These are phyloP conservation scores for Cordyceps fumosorosea DNA, from an alignment of 2,329 filamentous ascomycete genomes.

Conservation along the genomic window DNA sequence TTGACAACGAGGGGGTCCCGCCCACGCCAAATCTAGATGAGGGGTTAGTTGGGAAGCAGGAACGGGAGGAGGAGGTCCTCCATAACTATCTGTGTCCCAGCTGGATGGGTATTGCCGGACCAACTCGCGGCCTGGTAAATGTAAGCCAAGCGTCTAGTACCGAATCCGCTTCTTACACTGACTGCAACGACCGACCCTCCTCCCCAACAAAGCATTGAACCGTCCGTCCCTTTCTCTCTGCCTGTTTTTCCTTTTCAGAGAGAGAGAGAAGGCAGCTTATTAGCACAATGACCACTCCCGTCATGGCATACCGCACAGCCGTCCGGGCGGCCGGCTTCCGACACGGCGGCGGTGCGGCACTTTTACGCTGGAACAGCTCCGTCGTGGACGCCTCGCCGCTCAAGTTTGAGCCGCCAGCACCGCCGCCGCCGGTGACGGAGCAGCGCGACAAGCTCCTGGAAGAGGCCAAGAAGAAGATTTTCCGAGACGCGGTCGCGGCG, in stretches of 20 bases:
- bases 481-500: conserved; percentile 52
- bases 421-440: background rate
- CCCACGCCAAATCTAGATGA: conserved; percentile 12
- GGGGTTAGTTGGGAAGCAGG: background rate
- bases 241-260: background rate
- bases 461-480: conserved; percentile 22
- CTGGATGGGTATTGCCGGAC: conserved; percentile 7
- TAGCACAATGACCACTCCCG: conserved; percentile 6
- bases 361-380: conserved; percentile 13
- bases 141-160: conserved; percentile 4
- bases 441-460: conserved; percentile 2
- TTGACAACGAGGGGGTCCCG: conserved; percentile 1
- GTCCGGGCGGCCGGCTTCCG: conserved; percentile 6
- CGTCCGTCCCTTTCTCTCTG: background rate
- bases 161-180: background rate
- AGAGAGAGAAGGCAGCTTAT: too few relatives aligned
- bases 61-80: background rate
- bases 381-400: conserved; percentile 11
- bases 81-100: background rate
- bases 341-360: conserved; percentile 10
- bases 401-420: conserved; percentile 10
- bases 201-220: background rate
- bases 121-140: conserved; percentile 13
- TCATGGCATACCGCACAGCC: conserved; percentile 7
- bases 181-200: background rate